Evolutionary conservation across 495 filamentous ascomycete genomes (phyloP), one percentile per base, ranked within the genome.

Genomic region (Hypoxylon rickii): DNA sequence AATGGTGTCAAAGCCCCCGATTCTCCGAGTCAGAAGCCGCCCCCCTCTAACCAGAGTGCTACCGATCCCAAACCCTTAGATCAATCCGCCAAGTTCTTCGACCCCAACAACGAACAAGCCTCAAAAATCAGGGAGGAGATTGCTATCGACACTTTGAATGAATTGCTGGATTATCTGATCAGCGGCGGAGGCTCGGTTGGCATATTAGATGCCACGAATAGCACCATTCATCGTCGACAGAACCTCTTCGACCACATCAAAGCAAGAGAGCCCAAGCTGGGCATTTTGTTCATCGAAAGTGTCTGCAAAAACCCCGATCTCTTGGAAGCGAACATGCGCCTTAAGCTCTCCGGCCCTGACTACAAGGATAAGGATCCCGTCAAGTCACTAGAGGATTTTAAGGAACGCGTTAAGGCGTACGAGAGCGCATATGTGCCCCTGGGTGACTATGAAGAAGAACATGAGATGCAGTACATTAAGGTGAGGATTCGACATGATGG

Each of bases 141-240:
- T 15, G 94, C 94, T 0, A 80, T 96, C 58, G 89, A 92, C 54
- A 97, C 94, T 1, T 76, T 97, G 11, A 90, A 98, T 59, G 94
- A 98, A 63, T 74, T 96, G 15, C 72, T 98, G 32, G 85, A 96
- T 36, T 98, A 92, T 65, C 83, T 98, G 31, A 73, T 98, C 26
- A 77, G 87, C 18, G 73, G 85, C 44, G 88, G 87, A 15, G 94
- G 94, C 34, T 91, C 90, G 42, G 87, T 98, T n/a, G 94, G 94
- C n/a, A 97, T 97, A 55, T 82, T 97, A 13, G 93, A 97, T 75
- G 93, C 93, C 7, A 98, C 94, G 1, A 98, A 98, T 74, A 96
- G 92, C 73, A 98, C 93, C 0, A 79, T 93, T 44, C 80, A 89
- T 49, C 86, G 94, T 16, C 80, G 94, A 38, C 87, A 95, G 69